phyloP scores from a whole-genome alignment of 306 rosid species.

The Cyamopsis tetragonoloba region DNA sequence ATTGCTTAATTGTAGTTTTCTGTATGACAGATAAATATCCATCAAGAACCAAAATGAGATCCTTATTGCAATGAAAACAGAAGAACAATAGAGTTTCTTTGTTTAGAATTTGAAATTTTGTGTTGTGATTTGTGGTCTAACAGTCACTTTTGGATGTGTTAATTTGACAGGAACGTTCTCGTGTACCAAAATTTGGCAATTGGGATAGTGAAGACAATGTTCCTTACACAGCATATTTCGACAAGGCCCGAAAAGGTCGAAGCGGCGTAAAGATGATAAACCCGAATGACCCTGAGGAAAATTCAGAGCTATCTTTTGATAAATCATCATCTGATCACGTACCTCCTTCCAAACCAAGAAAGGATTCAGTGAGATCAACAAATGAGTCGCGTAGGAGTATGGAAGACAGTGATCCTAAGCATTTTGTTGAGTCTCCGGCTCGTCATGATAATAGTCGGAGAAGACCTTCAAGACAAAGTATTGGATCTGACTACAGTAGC shows the following conservation, averaged over 20 bases:
- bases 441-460: constrained; percentile 48
- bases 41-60: background rate
- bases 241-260: constrained; percentile 84
- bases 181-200: constrained; percentile 85
- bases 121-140: constrained; percentile 15
- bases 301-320: constrained; percentile 40
- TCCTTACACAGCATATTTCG: constrained; percentile 89
- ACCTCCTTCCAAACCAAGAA: constrained; percentile 41
- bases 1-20: too few species aligned
- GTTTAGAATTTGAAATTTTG: background rate
- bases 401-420: constrained; percentile 59
- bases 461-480: constrained; percentile 48
- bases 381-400: constrained; percentile 44
- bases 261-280: constrained; percentile 65
- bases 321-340: constrained; percentile 38
- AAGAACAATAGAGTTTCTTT: background rate
- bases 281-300: constrained; percentile 85
- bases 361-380: constrained; percentile 33
- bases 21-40: too few species aligned
- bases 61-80: background rate
- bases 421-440: constrained; percentile 54
- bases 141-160: constrained; percentile 27
- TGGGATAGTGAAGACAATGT: constrained; percentile 84
- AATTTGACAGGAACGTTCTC: constrained; percentile 71
- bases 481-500: constrained; percentile 60